Evolutionary conservation across 2,329 filamentous ascomycete species (phyloP).

Genomic region (Sporothrix euskadiensis): DNA sequence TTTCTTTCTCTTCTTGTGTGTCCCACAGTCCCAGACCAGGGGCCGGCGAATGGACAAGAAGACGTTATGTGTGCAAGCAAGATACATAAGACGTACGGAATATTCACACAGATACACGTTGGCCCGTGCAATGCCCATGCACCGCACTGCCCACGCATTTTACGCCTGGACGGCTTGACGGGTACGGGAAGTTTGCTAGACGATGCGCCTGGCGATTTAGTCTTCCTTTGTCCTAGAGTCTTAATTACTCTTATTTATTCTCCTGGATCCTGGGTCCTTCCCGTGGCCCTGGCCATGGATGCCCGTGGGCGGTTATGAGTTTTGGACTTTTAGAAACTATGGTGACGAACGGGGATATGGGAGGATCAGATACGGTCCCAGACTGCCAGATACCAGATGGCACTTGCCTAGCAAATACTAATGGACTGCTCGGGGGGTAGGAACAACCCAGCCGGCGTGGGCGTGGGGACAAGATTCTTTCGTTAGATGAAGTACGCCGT

Average conservation of each 20-base stretch:
- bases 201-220: background rate
- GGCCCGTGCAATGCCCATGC: background rate
- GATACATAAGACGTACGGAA: background rate
- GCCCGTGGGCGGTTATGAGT: background rate
- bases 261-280: background rate
- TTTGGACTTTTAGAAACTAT: background rate
- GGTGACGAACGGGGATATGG: no score
- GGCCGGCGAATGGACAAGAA: background rate
- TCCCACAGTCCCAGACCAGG: conserved; percentile 1
- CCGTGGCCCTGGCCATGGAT: background rate
- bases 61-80: background rate
- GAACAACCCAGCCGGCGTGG: background rate
- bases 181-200: background rate
- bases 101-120: background rate
- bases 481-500: no score
- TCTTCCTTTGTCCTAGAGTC: background rate
- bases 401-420: background rate
- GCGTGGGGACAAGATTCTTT: no score
- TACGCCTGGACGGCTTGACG: background rate
- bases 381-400: background rate
- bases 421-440: background rate
- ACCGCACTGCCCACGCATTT: background rate
- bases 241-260: background rate
- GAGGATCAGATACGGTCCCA: background rate
- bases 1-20: background rate